Evolutionary conservation across 257 asterid genomes (phyloP).

Genomic region (Plectranthus barbatus): DNA sequence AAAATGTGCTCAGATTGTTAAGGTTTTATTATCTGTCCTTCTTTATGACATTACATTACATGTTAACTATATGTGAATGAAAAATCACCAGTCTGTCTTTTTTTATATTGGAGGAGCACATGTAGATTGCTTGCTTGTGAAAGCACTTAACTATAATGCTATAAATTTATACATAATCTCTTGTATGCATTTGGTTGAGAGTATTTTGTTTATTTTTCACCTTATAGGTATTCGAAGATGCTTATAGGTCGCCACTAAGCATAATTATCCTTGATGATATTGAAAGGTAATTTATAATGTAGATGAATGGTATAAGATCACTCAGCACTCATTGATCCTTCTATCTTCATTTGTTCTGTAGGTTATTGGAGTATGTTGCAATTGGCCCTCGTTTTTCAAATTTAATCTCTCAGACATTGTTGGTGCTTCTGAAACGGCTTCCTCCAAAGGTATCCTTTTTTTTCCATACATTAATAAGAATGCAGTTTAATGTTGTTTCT

Average conservation of each 20-base stretch:
- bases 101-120: slow-evolving; percentile 4
- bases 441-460: slow-evolving; percentile 73
- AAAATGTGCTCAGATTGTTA: slow-evolving; percentile 85
- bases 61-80: slow-evolving; percentile 1
- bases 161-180: neutral
- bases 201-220: slow-evolving; percentile 18
- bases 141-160: neutral
- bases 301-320: slow-evolving; percentile 10
- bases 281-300: slow-evolving; percentile 58
- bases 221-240: slow-evolving; percentile 92
- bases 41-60: neutral
- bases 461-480: neutral
- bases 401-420: slow-evolving; percentile 81
- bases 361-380: slow-evolving; percentile 83
- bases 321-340: slow-evolving; percentile 14
- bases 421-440: slow-evolving; percentile 83
- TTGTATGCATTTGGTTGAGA: slow-evolving; percentile 10
- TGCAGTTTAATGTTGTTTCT: neutral
- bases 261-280: slow-evolving; percentile 84
- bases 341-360: slow-evolving; percentile 26
- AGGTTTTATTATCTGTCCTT: slow-evolving; percentile 40
- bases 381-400: slow-evolving; percentile 97
- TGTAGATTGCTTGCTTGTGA: slow-evolving; percentile 2
- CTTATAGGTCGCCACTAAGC: slow-evolving; percentile 90
- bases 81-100: neutral